phyloP scores from a whole-genome alignment of 2,329 filamentous ascomycete genomes.

The Macrophomina tecta region DNA sequence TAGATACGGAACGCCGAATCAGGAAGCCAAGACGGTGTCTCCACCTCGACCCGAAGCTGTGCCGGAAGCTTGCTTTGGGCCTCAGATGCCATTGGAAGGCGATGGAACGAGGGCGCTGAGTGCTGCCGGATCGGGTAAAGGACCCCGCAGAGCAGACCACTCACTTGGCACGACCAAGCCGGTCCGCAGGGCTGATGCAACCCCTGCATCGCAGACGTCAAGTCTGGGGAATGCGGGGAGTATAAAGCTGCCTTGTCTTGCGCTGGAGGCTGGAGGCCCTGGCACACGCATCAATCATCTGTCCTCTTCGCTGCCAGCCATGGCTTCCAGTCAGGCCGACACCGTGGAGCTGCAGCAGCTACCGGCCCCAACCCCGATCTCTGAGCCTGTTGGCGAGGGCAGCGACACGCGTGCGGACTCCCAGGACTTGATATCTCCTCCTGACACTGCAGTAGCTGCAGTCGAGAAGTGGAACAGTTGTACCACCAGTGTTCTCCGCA shows the following conservation, averaged over 20 bases:
- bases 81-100: not conserved
- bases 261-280: not conserved
- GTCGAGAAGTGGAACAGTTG: conserved; percentile 69
- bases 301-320: not conserved
- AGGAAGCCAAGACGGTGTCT: not conserved
- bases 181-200: not conserved
- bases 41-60: not conserved
- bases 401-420: not conserved
- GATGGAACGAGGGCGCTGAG: not conserved
- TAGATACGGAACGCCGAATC: not conserved
- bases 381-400: not conserved
- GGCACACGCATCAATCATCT: not conserved
- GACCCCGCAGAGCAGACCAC: not conserved
- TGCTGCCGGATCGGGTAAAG: not conserved
- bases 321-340: not conserved
- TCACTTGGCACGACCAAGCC: not conserved
- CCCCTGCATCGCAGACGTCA: not conserved
- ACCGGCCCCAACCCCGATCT: not conserved
- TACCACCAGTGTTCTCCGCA: conserved; percentile 63
- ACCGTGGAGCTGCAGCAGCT: conserved; percentile 13
- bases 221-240: not conserved
- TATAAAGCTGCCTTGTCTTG: not conserved
- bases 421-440: not conserved
- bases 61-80: not conserved
- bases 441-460: not conserved